These are phyloP conservation scores for Pythium periplocum DNA, from an alignment of 352 stramenopile species.

Conservation along the genomic window DNA sequence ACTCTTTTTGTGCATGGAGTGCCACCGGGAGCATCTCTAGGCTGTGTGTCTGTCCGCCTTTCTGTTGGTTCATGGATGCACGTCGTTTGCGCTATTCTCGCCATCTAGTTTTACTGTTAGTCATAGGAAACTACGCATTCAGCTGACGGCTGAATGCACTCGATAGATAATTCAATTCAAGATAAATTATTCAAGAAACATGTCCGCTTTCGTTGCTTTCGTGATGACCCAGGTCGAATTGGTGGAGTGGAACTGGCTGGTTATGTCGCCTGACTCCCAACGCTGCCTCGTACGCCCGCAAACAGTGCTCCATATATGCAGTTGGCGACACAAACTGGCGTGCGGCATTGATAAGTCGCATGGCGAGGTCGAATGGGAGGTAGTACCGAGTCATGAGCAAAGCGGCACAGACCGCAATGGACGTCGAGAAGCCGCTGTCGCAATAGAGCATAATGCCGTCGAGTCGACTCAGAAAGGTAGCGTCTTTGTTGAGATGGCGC, in stretches of 20 bases:
- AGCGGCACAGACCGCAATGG: conserved; percentile 24
- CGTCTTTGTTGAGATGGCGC: background rate
- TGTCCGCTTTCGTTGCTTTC: too few relatives aligned
- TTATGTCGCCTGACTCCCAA: too few relatives aligned
- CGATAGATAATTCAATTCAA: too few relatives aligned
- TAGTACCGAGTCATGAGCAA: conserved; percentile 30
- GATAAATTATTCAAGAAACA: too few relatives aligned
- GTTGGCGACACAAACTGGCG: conserved; percentile 9
- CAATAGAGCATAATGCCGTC: conserved; percentile 31
- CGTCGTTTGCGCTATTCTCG: too few relatives aligned
- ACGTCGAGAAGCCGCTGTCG: conserved; percentile 20
- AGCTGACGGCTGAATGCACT: too few relatives aligned
- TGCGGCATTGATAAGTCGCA: conserved; percentile 14
- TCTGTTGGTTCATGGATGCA: too few relatives aligned
- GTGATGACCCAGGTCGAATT: too few relatives aligned
- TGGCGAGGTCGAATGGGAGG: conserved; percentile 17
- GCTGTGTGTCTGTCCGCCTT: background rate
- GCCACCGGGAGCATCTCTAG: conserved; percentile 73
- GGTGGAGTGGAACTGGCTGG: too few relatives aligned
- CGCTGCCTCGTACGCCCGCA: conserved; percentile 8
- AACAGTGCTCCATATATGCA: conserved; percentile 11
- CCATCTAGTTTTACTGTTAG: too few relatives aligned
- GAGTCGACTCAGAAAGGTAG: conserved; percentile 1
- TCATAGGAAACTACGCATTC: too few relatives aligned
- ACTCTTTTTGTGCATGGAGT: conserved; percentile 82